phyloP scores from a whole-genome alignment of 2,329 filamentous ascomycete species.

The Bipolaris bicolor region DNA sequence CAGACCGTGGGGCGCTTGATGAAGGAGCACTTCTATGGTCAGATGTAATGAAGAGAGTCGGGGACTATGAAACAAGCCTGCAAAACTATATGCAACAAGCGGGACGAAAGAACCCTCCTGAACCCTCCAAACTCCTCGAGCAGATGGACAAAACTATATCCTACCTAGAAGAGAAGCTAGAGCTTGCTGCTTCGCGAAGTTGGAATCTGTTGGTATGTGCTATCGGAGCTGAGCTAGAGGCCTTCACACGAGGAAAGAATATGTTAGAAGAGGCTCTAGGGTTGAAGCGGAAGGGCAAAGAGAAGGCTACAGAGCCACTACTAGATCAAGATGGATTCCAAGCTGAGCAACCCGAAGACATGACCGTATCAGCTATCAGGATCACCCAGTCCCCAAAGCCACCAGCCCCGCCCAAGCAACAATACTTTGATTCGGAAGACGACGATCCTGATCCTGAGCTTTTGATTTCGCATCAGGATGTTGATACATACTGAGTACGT shows the following conservation, averaged over 20 bases:
- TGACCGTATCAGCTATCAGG: conserved; percentile 41
- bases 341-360: conserved; percentile 30
- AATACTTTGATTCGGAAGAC: conserved; percentile 51
- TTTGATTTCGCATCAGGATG: conserved; percentile 56
- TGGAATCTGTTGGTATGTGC: conserved; percentile 80
- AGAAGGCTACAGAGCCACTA: conserved; percentile 29
- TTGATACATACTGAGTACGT: conserved; percentile 41
- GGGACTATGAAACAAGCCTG: conserved; percentile 69
- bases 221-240: conserved; percentile 74
- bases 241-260: conserved; percentile 65
- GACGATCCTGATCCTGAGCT: conserved; percentile 56
- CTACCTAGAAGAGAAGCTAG: conserved; percentile 62
- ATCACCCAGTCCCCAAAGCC: conserved; percentile 37
- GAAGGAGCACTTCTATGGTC: conserved; percentile 72
- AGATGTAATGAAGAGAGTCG: conserved; percentile 64
- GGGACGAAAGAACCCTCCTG: conserved; percentile 22
- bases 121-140: conserved; percentile 27
- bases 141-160: conserved; percentile 64
- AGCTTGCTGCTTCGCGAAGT: conserved; percentile 63
- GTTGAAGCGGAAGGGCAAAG: conserved; percentile 36
- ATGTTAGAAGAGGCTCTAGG: conserved; percentile 58
- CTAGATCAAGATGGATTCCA: conserved; percentile 28
- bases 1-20: conserved; percentile 69
- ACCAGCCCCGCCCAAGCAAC: conserved; percentile 35
- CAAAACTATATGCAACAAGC: conserved; percentile 58